Evolutionary conservation across 257 asterid species (phyloP), one percentile per base, ranked within the genome.

Genomic region (Cinchona pubescens): DNA sequence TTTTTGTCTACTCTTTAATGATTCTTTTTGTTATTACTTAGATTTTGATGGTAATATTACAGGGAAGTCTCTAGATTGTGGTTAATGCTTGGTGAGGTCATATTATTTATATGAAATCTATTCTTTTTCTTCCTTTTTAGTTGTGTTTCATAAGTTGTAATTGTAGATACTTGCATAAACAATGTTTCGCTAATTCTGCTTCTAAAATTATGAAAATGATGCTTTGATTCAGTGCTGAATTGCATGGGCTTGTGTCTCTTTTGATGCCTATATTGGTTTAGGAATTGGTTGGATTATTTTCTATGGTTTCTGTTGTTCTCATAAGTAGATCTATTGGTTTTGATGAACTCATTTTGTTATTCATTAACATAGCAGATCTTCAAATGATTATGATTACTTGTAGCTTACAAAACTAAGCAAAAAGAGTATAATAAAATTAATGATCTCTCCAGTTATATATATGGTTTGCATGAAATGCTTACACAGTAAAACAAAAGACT

Each of bases 11-110:
- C 2, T 67, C 62, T 63, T 66, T 69, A 46, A 67, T 80, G 81
- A 74, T 75, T 78, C 72, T 42, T 43, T 53, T 76, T 63, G 11
- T 60, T 79, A 71, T 38, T 82, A 85, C 68, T 74, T 32, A 30
- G 51, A 19, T 32, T 25, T 63, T 37, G 37, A 32, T 30, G 9
- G 38, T 71, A 58, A 56, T 49, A 15, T 23, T 71, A 2, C 38
- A 63, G 27, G 53, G 8, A 66, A 37, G 48, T 1, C 14, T 64
- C 48, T 55, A 67, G 69, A 12, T 69, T 63, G 43, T 43, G 51
- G 77, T 63, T 46, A 34, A 53, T 75, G 64, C 11, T 32, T 72
- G 67, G 3, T 37, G 38, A 58, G 71, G 25, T 10, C 61, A 69
- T 40, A 12, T 38, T 38, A 21, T 7, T 69, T 75, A n/a, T 32